Evolutionary conservation across 164 flowering plant genomes (phyloP), one percentile per base, ranked within the genome.

Genomic region (Vitis cinerea): DNA sequence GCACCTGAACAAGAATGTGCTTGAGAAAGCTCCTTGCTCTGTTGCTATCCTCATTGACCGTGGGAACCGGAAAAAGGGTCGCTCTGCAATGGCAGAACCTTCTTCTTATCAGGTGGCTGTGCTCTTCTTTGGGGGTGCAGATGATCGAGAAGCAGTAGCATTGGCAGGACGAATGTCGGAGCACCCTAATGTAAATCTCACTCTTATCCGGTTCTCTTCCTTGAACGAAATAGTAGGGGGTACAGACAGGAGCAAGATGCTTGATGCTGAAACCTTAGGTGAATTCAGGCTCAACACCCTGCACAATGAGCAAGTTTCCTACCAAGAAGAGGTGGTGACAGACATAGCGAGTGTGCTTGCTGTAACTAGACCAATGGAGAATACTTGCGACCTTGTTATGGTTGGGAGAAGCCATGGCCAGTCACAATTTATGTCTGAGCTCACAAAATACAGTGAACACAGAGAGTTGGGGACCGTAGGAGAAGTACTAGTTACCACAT

Each of bases 71-170:
- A 65, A 52, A 29, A 65, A 63, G 9, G 44, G 44, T 6, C 65
- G 57, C 1, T 68, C 30, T 19, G 50, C 17, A 30, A 54, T 47
- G 8, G 30, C 37, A n/a, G 59, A 64, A 51, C 71, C 69, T 4
- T 60, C 65, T 0, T 29, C 61, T 3, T 67, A 71, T 59, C 59
- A 70, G 2, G 77, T 84, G 2, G 81, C 67, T 0, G 78, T 77
- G 44, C 51, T 89, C 37, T 89, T 84, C 78, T 61, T 84, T 7
- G 88, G 87, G 1, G 90, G 90, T 8, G 76, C 80, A 2, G 88
- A 89, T 68, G 94, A 89, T 50, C 71, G 82, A n/a, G 94, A 87
- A 54, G 88, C 90, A 4, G 48, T 87, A 1, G 79, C 89, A 0
- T 85, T 68, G 31, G 85, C 70, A 0, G 44, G 54, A 10, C 73